Base-by-base conservation (phyloP, 2,329 filamentous ascomycete genomes). In the Microdochium paspali region DNA sequence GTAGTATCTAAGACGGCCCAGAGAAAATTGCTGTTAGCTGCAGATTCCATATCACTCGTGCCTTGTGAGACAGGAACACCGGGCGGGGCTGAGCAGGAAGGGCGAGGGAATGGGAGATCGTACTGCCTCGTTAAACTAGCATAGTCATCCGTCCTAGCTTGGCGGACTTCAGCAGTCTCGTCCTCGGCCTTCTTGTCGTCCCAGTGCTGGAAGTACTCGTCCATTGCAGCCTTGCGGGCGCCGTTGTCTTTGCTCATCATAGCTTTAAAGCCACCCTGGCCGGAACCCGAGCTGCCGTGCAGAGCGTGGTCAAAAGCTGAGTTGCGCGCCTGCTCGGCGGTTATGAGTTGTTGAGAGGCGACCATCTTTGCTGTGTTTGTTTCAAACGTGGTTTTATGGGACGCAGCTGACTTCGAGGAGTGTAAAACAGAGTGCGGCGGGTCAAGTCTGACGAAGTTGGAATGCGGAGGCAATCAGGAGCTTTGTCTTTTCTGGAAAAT, bases 121-220 rank as follows among this genome's bases (percentile, higher is more conserved):
- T 76, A 84, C 77, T 87, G 82, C 68, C 82, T 74, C 48, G 84
- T 87, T 55, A 87, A 69, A 26, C 81, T 85, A 47, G 84, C 83
- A 65, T 87, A 87, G 67, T 87, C 82, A 51, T 77, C 78, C 65
- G 79, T 72, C 61, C 81, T 72, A 53, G 79, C 73, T 76, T 82
- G 58, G 50, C 21, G 31, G 26, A 46, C 77, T 55, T 77, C 80
- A 50, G 80, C 74, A 2, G 84, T 87, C 70, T 87, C 84, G 10
- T 77, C 72, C 40, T 67, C 74, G 44, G 80, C 79, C 46, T 66
- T 63, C 67, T 87, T 85, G 67, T 85, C 80, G 66, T 87, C 84
- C 82, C 82, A 88, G 62, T 87, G 84, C 73, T 87, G 87, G 71
- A 87, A 87, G 68, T 88, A 88, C 62, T 86, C 82, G 56, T 86